Percentiles rank a stretch among this genome's conserved stretches.
Evolutionary conservation across 768 basidiomycete species (phyloP).

Genomic region (Thelephora aurantiotincta): DNA sequence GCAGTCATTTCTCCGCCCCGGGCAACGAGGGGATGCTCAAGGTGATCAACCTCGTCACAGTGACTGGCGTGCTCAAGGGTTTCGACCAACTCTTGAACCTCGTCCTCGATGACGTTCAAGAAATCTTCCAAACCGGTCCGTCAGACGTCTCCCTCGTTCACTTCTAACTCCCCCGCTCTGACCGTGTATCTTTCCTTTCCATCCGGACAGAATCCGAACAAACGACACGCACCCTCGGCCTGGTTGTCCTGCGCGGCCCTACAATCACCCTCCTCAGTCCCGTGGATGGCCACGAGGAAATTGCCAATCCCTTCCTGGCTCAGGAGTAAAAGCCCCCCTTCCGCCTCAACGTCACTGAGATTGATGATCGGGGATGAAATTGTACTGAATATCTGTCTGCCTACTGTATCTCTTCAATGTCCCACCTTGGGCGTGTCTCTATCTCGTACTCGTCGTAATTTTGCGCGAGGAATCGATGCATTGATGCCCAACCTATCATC

Average conservation of each 20-base stretch:
- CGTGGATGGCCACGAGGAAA: constrained; percentile 90
- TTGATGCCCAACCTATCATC: constrained; percentile 92
- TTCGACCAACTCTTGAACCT: constrained; percentile 95
- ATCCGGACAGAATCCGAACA: constrained; percentile 45
- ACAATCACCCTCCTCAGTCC: constrained; percentile 91
- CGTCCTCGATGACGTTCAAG: constrained; percentile 90
- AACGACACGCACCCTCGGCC: constrained; percentile 53
- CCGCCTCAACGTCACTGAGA: no score
- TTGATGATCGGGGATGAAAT: background rate
- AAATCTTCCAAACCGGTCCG: constrained; percentile 43
- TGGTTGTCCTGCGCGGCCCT: constrained; percentile 86
- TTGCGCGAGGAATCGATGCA: constrained; percentile 56
- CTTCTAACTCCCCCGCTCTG: constrained; percentile 12
- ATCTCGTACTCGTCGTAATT: constrained; percentile 52
- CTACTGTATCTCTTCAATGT: constrained; percentile 39
- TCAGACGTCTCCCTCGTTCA: background rate
- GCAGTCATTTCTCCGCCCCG: background rate
- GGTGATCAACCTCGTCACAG: constrained; percentile 24
- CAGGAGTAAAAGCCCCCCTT: constrained; percentile 32
- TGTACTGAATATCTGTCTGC: background rate
- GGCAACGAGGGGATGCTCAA: no score
- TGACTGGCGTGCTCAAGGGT: constrained; percentile 86
- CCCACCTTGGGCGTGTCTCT: constrained; percentile 61
- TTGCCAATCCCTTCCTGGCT: constrained; percentile 74
- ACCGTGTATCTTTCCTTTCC: constrained; percentile 18